Evolutionary conservation across 257 asterid species (phyloP), one percentile per base, ranked within the genome.

Genomic region (Solanum paucissectum): DNA sequence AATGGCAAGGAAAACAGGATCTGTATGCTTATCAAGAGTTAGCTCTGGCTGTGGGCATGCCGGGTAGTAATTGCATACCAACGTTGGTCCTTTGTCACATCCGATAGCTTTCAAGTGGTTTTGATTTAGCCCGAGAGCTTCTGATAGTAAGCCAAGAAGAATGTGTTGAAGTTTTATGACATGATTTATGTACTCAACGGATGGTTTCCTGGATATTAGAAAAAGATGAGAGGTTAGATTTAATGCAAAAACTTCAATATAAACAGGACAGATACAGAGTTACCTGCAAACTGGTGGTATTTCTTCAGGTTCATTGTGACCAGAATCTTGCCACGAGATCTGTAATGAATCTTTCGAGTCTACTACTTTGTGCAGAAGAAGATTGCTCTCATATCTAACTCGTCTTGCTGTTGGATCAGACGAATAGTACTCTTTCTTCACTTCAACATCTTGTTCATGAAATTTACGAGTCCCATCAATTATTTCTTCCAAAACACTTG

Each of bases 291-390:
- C 69, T 42, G 83, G 32, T 1, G 98, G 98, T 90, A 95, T 64
- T 18, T 94, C 94, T 69, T 90, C 83, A 1, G 95, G 94, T 27
- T 90, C 89, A 72, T 92, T 27, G 13, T 29, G 49, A 40, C 87
- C 88, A 2, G 87, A 32, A 20, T 0, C 23, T 29, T 4, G 4
- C 23, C 88, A n/a, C 29, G 93, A 89, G 37, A 95, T 77, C 2
- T 91, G 83, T 90, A 95, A 86, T 5, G 96, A 87, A 69, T 95
- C 98, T 73, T 93, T 93, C 98, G 97, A 96, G 86, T 88, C 90
- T 7, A 95, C 14, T 69, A 96, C 84, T 1, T 83, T 76, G 29
- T 88, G 91, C 37, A 93, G 74, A 84, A 92, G 98, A 72, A 93
- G 84, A 42, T 92, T 94, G 87, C 96, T 96, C 0, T 77, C 87